Base-by-base conservation (phyloP, 495 filamentous ascomycete species). In the Gamarada debralockiae region DNA sequence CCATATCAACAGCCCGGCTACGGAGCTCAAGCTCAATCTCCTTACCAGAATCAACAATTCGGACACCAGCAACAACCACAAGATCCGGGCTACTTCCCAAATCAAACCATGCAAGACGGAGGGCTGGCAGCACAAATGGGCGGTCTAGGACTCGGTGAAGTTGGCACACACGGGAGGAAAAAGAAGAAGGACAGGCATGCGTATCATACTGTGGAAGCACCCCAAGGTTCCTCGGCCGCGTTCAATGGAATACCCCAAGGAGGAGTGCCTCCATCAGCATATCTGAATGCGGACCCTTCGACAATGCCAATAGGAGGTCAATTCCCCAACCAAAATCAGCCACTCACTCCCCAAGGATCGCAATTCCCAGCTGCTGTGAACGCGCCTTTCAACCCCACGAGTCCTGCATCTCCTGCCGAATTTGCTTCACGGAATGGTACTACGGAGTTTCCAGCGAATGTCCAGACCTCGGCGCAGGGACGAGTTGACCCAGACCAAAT, bases 151-250 rank as follows among this genome's bases (percentile, higher is more conserved):
- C 74, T 78, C 10, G 86, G 90, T 51, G 72, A 73, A 46, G 75
- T 77, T 48, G 75, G 70, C 34, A 66, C 69, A 34, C 65, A 65
- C 42, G 78, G 70, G 64, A 29, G 72, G 79, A 55, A 85, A 82
- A 61, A 91, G 73, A 98, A 97, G 80, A 96, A 95, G 77, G 84
- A 96, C 59, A 76, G 92, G 29, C 92, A 96, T 71, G 93, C 89
- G 48, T 88, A 95, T 69, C 93, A 99, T 67, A 81, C 83, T 23
- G 80, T 99, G 36, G 93, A 91, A 55, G 79, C 81, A 39, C 79
- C 85, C 3, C 75, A 73, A 25, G 77, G 73, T 57, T 73, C 78
- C 53, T 79, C 89, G 43, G 81, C 83, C 66, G 70, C 75, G 39
- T 88, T 81, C 73, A 85, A 80, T 67, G 80, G 72, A 48, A 76